These are phyloP conservation scores for Nelumbo lutea DNA, from an alignment of 164 flowering plant genomes.

Conservation along the genomic window DNA sequence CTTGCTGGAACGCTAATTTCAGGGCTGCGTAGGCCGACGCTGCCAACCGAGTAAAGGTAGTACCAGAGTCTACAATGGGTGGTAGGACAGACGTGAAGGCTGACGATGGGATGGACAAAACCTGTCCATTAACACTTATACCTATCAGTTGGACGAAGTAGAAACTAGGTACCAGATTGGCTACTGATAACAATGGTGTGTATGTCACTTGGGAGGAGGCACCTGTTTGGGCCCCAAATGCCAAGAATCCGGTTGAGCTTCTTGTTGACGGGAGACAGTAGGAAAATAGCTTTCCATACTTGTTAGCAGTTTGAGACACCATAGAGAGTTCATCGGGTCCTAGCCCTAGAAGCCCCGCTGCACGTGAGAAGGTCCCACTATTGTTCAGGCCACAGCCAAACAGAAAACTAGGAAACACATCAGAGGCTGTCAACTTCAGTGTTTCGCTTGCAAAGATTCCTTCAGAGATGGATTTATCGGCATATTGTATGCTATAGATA, in stretches of 20 bases:
- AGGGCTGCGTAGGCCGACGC: slow-evolving; percentile 32
- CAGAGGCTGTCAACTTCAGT: slow-evolving; percentile 2
- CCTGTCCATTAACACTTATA: slow-evolving; percentile 7
- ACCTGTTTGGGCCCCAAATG: slow-evolving; percentile 11
- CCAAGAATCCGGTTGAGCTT: slow-evolving; percentile 9
- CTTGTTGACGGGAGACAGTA: slow-evolving; percentile 20
- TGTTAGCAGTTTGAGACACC: neutral
- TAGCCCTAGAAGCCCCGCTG: slow-evolving; percentile 4
- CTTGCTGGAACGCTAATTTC: slow-evolving; percentile 15
- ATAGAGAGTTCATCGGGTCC: neutral
- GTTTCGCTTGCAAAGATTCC: slow-evolving; percentile 4
- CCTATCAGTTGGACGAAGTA: slow-evolving; percentile 15
- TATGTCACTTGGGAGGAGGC: slow-evolving; percentile 1
- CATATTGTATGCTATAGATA: neutral
- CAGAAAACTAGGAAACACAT: too few relatives aligned
- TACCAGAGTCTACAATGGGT: too few relatives aligned
- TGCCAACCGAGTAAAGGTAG: slow-evolving; percentile 28
- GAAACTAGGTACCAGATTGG: slow-evolving; percentile 5
- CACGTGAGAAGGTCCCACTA: neutral
- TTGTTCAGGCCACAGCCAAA: neutral
- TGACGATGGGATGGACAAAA: neutral
- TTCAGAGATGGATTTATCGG: neutral
- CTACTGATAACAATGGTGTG: slow-evolving; percentile 5
- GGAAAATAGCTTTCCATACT: slow-evolving; percentile 8
- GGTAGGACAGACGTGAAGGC: neutral